Evolutionary conservation across 2,329 filamentous ascomycete species (phyloP), one percentile per base, ranked within the genome.

Genomic region (Achaetomium macrosporum): DNA sequence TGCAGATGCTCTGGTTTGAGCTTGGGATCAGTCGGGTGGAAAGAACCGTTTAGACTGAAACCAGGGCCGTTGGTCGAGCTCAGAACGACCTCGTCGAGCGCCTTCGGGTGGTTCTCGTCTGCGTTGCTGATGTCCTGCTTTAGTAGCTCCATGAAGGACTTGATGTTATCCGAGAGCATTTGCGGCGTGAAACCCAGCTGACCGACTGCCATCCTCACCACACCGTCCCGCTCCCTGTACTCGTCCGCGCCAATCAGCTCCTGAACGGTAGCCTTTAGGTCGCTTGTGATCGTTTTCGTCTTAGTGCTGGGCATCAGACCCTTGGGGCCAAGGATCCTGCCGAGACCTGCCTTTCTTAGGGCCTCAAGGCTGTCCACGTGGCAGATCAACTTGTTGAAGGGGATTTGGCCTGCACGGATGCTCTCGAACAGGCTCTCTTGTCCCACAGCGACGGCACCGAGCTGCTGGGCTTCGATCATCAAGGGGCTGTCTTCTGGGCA

Each of bases 271-370:
- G 76, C 70, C 50, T 79, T 79, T 15, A 96, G 80, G 66, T 95
- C 87, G 65, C 81, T 85, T 20, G 95, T 90, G 51, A 99, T 87
- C 0, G 93, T 97, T 59, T 90, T 90, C 57, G 83, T 83, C 76
- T 96, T 96, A 55, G 80, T 73, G 68, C 82, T 95, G 6, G 93
- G 93, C 93, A 99, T 97, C 65, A 99, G 71, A 2, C 91, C 91
- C 70, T 82, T 85, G 42, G 95, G 93, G 64, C 93, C 93, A 17
- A 99, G 76, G 41, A 96, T 79, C 59, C 85, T 81, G 58, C 87
- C 92, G 58, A 99, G 69, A 0, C 81, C 82, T 35, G 90, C 86
- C 74, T 93, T 91, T 67, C 85, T 87, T 64, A 99, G 74, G 52
- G 87, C 90, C 48, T 80, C 78, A 61, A 93, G 76, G 61, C 85